Base-by-base conservation (phyloP, 495 filamentous ascomycete genomes). In the Lasiosphaeria ovina region DNA sequence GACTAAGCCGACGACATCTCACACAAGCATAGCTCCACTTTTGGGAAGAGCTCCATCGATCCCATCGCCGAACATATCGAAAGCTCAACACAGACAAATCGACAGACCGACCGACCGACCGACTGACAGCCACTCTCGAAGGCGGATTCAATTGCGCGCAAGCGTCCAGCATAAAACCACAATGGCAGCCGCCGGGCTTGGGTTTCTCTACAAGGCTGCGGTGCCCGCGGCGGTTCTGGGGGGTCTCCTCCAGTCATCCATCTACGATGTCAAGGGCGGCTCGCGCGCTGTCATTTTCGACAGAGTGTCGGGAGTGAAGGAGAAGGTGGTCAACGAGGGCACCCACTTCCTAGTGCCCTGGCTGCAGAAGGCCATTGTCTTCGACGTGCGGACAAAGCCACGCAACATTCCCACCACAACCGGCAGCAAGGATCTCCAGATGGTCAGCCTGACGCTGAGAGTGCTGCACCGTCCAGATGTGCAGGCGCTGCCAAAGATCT, bases 201-300 rank as follows among this genome's bases (percentile, higher is more conserved):
- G 74, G 53, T 74, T 81, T 48, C 62, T 93, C 66, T 92, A 88
- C 77, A 83, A 83, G 64, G 82, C 80, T 57, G 92, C 87, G 48
- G 70, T 96, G 42, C 94, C 94, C 12, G 77, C 82, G 48, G 82
- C 87, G 53, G 66, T 89, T 60, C 89, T 79, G 66, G 74, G 80
- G 55, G 73, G 81, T 49, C 62, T 93, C 50, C 71, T 83, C 61
- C 84, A 91, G 68, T 81, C 87, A 63, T 90, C 91, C 61, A 83
- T 99, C 63, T 99, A 98, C 86, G 94, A 99, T 74, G 94, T 98
- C 74, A 90, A 89, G 74, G 94, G 93, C 67, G 94, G 94, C 61
- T 87, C 87, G 47, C 85, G 94, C 57, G 94, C 93, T 16, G 94
- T 99, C 72, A 99, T 99, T 80, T 99, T 99, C 86, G 95, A 99